Evolutionary conservation across 352 stramenopile species (phyloP), one percentile per base, ranked within the genome.

Genomic region (Aphanomyces cochlioides): DNA sequence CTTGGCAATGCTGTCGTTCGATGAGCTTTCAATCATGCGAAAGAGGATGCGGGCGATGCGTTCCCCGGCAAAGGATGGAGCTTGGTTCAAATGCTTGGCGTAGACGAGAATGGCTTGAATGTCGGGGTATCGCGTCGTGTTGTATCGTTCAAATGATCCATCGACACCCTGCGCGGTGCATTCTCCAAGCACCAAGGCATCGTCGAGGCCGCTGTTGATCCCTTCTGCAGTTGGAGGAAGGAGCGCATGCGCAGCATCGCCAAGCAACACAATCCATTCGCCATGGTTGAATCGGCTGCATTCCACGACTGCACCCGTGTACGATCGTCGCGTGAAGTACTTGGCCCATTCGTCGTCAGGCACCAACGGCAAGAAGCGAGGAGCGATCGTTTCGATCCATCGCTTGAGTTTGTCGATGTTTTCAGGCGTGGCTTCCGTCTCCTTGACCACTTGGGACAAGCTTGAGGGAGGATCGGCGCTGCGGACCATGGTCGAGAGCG

Each of bases 131-230:
- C 60, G n/a, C 5, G 60, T 8, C 7, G 60, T 12, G 43, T 50
- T 50, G 28, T 28, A 28, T 0, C 28, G 28, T 28, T 28, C 28
- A 28, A 28, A 28, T 0, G 28, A 28, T 12, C 17, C 43, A 10
- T 17, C 8, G 28, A 41, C 17, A 15, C 10, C n/a, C 12, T 37
- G 28, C 2, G n/a, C 41, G n/a, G 54, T 37, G 34, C 37, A 38
- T 8, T 19, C 43, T 21, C 7, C 60, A 7, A 67, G 28, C n/a
- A 67, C 47, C 7, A 57, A 7, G 13, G 60, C 37, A 15, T 67
- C 60, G 39, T 67, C 60, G 8, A 67, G 37, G 5, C 43, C 60
- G 21, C 60, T 57, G 47, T 67, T 67, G 47, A 67, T 67, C 10
- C 60, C 60, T 57, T 67, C 60, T 10, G 38, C 60, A 19, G 60